Evolutionary conservation across 768 basidiomycete genomes (phyloP).

Genomic region (Tulasnella sp.): DNA sequence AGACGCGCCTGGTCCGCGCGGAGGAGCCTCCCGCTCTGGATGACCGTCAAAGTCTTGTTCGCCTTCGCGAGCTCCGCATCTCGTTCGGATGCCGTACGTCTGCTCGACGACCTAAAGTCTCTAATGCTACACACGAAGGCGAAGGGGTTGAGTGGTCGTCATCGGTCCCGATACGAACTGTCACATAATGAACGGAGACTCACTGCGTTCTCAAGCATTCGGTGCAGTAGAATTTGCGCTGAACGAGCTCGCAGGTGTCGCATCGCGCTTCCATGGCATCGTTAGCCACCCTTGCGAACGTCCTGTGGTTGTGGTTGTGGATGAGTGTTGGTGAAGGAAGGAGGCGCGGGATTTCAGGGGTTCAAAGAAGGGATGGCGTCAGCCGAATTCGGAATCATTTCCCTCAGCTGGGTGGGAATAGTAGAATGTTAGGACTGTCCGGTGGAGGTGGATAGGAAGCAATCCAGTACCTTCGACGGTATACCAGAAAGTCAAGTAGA

Average conservation of each 20-base stretch:
- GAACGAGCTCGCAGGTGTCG: constrained; percentile 57
- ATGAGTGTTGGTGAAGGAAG: not conserved
- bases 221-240: constrained; percentile 64
- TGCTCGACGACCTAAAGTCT: constrained; percentile 46
- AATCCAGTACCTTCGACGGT: not conserved
- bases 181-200: constrained; percentile 20
- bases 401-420: not conserved
- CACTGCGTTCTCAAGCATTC: constrained; percentile 58
- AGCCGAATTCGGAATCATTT: not conserved
- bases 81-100: constrained; percentile 46
- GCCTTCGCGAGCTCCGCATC: constrained; percentile 49
- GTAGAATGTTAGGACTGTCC: too few species aligned
- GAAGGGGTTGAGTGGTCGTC: not conserved
- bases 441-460: too few species aligned
- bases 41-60: constrained; percentile 34
- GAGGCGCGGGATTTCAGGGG: not conserved
- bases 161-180: not conserved
- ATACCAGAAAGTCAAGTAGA: not conserved
- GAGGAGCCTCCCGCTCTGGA: constrained; percentile 34
- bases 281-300: not conserved
- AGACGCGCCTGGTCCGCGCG: constrained; percentile 40
- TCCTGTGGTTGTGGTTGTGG: not conserved
- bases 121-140: constrained; percentile 33
- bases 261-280: constrained; percentile 36
- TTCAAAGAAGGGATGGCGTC: not conserved